These are phyloP conservation scores for Trichomonascaceae sp. DNA, from an alignment of 1,139 yeast genomes.

Conservation along the genomic window DNA sequence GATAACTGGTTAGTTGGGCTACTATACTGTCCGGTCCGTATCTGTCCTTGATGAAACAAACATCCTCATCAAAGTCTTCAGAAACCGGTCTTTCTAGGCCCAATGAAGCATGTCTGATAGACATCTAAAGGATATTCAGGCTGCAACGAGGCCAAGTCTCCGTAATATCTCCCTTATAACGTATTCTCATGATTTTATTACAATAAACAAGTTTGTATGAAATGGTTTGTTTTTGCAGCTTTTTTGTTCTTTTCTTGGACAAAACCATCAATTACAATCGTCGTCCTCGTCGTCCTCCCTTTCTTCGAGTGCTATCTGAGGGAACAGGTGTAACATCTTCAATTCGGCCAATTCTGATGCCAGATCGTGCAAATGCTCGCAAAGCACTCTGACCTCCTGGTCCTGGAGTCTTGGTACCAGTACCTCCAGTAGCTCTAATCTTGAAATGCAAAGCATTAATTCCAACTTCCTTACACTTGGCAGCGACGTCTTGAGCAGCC, in stretches of 20 bases:
- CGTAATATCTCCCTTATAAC: not conserved
- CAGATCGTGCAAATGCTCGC: constrained; percentile 99
- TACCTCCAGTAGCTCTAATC: constrained; percentile 99
- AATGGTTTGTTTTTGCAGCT: constrained; percentile 1
- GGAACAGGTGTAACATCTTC: constrained; percentile 99
- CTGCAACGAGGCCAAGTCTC: not conserved
- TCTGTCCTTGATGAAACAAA: constrained; percentile 24
- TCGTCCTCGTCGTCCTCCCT: constrained; percentile 99
- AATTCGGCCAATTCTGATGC: constrained; percentile 99
- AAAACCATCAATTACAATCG: constrained; percentile 67
- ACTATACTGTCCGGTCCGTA: constrained; percentile 28
- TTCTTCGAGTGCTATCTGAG: constrained; percentile 99
- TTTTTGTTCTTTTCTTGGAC: constrained; percentile 5
- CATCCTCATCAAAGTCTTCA: constrained; percentile 23
- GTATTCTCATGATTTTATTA: constrained; percentile 1
- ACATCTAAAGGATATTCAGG: not conserved
- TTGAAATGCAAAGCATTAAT: constrained; percentile 99
- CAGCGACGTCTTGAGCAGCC: constrained; percentile 99
- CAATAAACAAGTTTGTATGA: constrained; percentile 3
- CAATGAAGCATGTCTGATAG: not conserved
- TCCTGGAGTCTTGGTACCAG: constrained; percentile 99
- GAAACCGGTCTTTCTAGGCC: constrained; percentile 15
- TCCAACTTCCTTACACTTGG: constrained; percentile 98
- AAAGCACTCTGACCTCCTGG: constrained; percentile 99
- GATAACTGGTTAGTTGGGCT: too few relatives aligned